These are phyloP conservation scores for Iris macrosiphon DNA, from an alignment of 106 monocot species.

Conservation along the genomic window DNA sequence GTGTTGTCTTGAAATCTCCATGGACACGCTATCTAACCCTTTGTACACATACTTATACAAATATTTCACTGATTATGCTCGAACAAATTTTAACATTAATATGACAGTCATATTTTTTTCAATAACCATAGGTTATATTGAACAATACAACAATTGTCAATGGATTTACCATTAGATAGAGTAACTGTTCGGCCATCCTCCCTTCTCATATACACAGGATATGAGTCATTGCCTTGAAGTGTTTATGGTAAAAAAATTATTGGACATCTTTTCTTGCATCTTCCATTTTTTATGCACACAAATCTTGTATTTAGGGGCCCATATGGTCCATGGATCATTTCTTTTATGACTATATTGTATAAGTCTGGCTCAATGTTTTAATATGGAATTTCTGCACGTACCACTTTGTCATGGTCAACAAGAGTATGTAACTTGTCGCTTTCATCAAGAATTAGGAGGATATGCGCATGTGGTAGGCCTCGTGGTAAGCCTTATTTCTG, in stretches of 20 bases:
- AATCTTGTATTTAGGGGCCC: neutral
- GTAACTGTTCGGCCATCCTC: neutral
- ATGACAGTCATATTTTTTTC: conserved; percentile 1
- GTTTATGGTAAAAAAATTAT: neutral
- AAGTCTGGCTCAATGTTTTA: neutral
- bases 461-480: neutral
- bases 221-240: neutral
- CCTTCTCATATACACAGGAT: neutral
- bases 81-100: conserved; percentile 9
- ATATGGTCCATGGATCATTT: conserved; percentile 1
- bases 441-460: neutral
- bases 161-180: neutral
- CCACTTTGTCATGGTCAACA: neutral
- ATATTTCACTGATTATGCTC: neutral
- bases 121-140: neutral
- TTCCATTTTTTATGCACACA: neutral
- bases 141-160: conserved; percentile 6
- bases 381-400: neutral
- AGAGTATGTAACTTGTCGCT: neutral
- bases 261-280: no score
- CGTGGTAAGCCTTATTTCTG: neutral
- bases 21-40: neutral
- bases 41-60: neutral
- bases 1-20: neutral
- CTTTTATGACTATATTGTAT: neutral